Percentiles rank a stretch among this genome's conserved stretches.
These are phyloP conservation scores for Neoboletus magnificus DNA, from an alignment of 768 basidiomycete genomes.

Conservation along the genomic window DNA sequence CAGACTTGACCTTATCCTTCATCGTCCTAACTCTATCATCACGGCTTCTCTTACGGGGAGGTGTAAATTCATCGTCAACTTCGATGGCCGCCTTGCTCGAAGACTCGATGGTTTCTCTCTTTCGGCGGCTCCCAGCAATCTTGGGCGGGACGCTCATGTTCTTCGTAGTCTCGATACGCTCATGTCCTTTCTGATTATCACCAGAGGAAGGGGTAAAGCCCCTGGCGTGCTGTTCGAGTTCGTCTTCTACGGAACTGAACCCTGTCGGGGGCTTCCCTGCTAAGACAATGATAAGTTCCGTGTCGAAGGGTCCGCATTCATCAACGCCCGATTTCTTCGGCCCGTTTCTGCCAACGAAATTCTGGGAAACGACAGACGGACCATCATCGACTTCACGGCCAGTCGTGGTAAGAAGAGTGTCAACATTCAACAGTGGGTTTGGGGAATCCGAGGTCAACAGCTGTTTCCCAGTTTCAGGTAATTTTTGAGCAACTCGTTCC, in stretches of 20 bases:
- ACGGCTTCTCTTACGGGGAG: slow-evolving; percentile 22
- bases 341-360: background rate
- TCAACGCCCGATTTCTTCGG: background rate
- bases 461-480: background rate
- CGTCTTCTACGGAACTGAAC: background rate
- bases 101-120: slow-evolving; percentile 17
- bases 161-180: background rate
- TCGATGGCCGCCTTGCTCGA: slow-evolving; percentile 4
- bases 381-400: background rate
- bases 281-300: background rate
- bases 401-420: background rate
- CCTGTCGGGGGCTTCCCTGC: background rate
- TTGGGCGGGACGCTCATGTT: slow-evolving; percentile 6
- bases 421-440: background rate
- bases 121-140: slow-evolving; percentile 26
- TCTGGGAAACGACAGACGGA: background rate
- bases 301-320: background rate
- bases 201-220: background rate
- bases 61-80: slow-evolving; percentile 12
- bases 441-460: background rate
- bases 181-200: background rate
- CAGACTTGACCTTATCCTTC: background rate
- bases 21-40: background rate
- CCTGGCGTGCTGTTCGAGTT: background rate
- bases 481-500: background rate